Percentiles rank a stretch among this genome's conserved stretches.
These are phyloP conservation scores for Pichia paraexigua DNA, from an alignment of 805 yeast genomes.

Conservation along the genomic window DNA sequence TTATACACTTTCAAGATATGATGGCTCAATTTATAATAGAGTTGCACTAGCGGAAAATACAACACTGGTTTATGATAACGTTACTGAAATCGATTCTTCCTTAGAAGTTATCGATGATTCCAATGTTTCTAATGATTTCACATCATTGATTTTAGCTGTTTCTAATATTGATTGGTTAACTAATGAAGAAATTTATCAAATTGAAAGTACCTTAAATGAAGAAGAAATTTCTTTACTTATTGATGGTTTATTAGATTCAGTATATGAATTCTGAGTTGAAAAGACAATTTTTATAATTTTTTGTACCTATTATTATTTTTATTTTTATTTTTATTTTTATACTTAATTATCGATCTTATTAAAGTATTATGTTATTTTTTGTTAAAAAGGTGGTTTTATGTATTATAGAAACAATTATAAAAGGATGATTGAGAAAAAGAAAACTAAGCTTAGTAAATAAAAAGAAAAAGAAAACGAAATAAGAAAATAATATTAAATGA, in stretches of 20 bases:
- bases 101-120: not conserved
- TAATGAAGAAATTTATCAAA: not conserved
- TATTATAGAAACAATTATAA: not conserved
- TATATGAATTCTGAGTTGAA: not conserved
- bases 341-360: not conserved
- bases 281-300: not conserved
- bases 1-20: conserved; percentile 22
- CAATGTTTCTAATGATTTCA: not conserved
- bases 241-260: not conserved
- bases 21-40: conserved; percentile 21
- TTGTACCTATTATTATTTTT: not conserved
- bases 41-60: conserved; percentile 28
- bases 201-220: not conserved
- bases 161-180: not conserved
- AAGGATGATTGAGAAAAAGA: too few species aligned
- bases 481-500: not conserved
- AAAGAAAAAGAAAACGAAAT: not conserved
- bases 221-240: not conserved
- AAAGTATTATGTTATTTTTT: not conserved
- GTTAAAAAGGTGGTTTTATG: not conserved
- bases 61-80: conserved; percentile 23
- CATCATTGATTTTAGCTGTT: not conserved
- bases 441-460: not conserved
- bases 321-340: too few species aligned
- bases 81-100: conserved; percentile 9